Percentiles rank a stretch among this genome's conserved stretches.
Conservation (phyloP, 2,329 filamentous ascomycete species). For the Leptographium lundbergii region DNA sequence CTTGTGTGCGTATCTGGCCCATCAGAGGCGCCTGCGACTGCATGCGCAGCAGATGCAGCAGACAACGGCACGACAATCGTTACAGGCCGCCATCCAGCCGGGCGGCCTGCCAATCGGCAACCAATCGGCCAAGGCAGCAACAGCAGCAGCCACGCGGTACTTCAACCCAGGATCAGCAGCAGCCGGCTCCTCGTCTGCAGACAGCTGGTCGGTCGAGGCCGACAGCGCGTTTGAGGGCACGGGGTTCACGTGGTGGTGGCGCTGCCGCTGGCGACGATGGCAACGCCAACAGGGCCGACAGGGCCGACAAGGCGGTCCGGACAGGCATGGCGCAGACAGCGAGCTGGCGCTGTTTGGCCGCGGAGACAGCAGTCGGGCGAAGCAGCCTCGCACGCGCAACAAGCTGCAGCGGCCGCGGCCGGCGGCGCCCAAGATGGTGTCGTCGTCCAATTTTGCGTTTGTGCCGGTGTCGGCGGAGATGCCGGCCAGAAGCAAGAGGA, state of each 20-base stretch:
- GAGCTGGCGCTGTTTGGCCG: not conserved
- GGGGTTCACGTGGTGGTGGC: conserved; percentile 9
- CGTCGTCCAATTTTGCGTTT: conserved; percentile 7
- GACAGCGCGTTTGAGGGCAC: conserved; percentile 7
- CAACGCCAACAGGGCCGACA: conserved; percentile 6
- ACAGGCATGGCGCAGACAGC: not conserved
- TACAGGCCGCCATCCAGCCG: not conserved
- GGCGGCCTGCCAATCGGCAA: not conserved
- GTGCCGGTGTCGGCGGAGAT: conserved; percentile 1
- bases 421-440: conserved; percentile 1
- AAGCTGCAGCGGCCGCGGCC: conserved; percentile 2
- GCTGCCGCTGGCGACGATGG: conserved; percentile 7
- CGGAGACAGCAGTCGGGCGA: not conserved
- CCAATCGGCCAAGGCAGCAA: not conserved
- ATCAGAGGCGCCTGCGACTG: conserved; percentile 2
- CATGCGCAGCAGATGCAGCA: not conserved
- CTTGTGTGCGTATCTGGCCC: conserved; percentile 27
- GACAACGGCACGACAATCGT: not conserved
- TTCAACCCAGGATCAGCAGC: not conserved
- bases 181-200: not conserved
- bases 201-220: conserved; percentile 6
- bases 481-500: not conserved
- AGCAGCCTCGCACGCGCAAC: not conserved
- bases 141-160: not conserved
- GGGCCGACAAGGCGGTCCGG: conserved; percentile 2